phyloP scores from a whole-genome alignment of 768 basidiomycete species.

The Pleurotus cornucopiae region DNA sequence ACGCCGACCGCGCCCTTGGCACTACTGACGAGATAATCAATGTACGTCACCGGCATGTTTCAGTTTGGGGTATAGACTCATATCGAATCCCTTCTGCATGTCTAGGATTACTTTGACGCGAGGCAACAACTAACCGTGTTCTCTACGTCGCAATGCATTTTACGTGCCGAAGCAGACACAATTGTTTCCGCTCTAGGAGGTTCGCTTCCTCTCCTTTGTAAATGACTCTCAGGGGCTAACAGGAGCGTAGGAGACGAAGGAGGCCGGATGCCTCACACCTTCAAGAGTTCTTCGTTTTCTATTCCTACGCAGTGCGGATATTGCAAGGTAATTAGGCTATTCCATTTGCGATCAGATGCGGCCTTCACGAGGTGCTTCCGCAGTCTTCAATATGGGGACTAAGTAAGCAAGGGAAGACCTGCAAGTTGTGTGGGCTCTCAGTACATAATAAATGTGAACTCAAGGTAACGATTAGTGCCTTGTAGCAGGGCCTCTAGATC shows the following conservation, averaged over 20 bases:
- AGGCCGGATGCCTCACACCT: constrained; percentile 63
- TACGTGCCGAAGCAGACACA: constrained; percentile 62
- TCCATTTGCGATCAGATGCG: neutral
- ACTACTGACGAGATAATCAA: constrained; percentile 55
- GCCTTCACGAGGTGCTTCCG: neutral
- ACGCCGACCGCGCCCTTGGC: constrained; percentile 46
- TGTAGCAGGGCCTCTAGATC: neutral
- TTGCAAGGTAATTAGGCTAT: constrained; percentile 55
- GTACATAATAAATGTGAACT: constrained; percentile 85
- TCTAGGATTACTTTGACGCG: constrained; percentile 59
- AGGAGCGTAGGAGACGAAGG: constrained; percentile 64
- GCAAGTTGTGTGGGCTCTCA: constrained; percentile 69
- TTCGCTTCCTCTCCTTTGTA: constrained; percentile 21
- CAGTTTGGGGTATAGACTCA: neutral
- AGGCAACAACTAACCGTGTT: constrained; percentile 56
- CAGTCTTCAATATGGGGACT: constrained; percentile 86
- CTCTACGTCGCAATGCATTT: constrained; percentile 48
- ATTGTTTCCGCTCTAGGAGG: constrained; percentile 63
- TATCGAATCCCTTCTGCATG: constrained; percentile 11
- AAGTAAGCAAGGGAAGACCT: constrained; percentile 84
- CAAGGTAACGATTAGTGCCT: constrained; percentile 45
- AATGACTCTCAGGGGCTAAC: constrained; percentile 9
- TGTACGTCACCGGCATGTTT: constrained; percentile 29
- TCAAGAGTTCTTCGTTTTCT: constrained; percentile 84
- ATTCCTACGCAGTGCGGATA: constrained; percentile 81